phyloP scores from a whole-genome alignment of 1,284 basidiomycete genomes.

The Pyrrhoderma noxium region DNA sequence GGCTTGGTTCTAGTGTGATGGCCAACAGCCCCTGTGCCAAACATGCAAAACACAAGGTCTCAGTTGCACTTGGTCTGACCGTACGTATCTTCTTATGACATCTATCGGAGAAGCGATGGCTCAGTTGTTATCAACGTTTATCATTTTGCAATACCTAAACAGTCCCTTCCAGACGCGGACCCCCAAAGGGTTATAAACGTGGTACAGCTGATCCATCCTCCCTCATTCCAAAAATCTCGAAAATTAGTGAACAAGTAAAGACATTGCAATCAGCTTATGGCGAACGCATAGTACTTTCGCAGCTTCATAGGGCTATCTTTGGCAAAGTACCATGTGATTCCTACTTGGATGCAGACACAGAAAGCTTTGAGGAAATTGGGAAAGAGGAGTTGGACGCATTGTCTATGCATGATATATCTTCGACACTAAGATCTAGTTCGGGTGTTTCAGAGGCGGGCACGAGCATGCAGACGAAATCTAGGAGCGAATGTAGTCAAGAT shows the following conservation, averaged over 20 bases:
- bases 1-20: slow-evolving; percentile 15
- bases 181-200: slow-evolving; percentile 17
- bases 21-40: slow-evolving; percentile 17
- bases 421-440: slow-evolving; percentile 1
- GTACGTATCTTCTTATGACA: slow-evolving; percentile 1
- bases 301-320: slow-evolving; percentile 16
- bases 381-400: background rate
- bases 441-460: slow-evolving; percentile 10
- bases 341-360: background rate
- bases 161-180: slow-evolving; percentile 14
- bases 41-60: slow-evolving; percentile 15
- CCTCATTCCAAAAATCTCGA: slow-evolving; percentile 16
- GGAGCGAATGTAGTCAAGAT: slow-evolving; percentile 16
- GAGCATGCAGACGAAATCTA: background rate
- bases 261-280: slow-evolving; percentile 18
- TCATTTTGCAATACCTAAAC: background rate
- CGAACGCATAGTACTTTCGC: slow-evolving; percentile 14
- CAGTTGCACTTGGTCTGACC: slow-evolving; percentile 14
- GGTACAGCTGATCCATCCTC: slow-evolving; percentile 17
- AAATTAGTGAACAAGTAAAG: slow-evolving; percentile 18
- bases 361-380: background rate
- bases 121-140: background rate
- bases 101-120: no score
- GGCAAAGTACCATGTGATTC: slow-evolving; percentile 6
- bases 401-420: background rate